A percentile compares a stretch with the other conserved stretches of the same genome.
These are phyloP conservation scores for Centella asiatica DNA, from an alignment of 129 eudicot species.

Conservation along the genomic window DNA sequence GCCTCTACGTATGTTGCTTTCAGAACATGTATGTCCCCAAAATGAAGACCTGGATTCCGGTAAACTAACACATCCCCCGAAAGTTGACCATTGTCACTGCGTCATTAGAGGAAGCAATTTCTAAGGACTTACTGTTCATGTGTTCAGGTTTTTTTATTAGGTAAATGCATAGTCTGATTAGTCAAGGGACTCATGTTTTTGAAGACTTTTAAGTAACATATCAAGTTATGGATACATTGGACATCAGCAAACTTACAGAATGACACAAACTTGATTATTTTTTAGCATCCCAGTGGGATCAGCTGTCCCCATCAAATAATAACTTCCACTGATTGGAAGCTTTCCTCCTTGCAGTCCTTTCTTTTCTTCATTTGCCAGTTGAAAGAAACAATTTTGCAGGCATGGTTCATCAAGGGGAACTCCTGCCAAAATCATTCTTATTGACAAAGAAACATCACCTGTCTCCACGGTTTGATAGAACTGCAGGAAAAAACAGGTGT, in stretches of 20 bases:
- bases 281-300: conserved; percentile 62
- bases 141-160: background rate
- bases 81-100: conserved; percentile 65
- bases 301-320: conserved; percentile 71
- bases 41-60: conserved; percentile 70
- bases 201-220: background rate
- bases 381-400: conserved; percentile 36
- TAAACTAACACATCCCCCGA: conserved; percentile 67
- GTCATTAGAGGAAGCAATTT: background rate
- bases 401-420: conserved; percentile 58
- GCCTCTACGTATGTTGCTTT: conserved; percentile 41
- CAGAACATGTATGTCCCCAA: conserved; percentile 65
- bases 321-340: conserved; percentile 61
- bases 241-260: conserved; percentile 40
- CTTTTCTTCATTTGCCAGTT: conserved; percentile 31
- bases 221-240: background rate
- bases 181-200: background rate
- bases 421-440: conserved; percentile 43
- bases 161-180: background rate
- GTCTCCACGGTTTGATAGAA: conserved; percentile 35
- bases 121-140: background rate
- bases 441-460: conserved; percentile 28
- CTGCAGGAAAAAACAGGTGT: conserved; percentile 29
- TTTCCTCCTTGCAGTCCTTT: conserved; percentile 49
- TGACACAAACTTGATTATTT: conserved; percentile 56